Base-by-base conservation (phyloP, 441 rosid species). In the Corymbia calophylla region DNA sequence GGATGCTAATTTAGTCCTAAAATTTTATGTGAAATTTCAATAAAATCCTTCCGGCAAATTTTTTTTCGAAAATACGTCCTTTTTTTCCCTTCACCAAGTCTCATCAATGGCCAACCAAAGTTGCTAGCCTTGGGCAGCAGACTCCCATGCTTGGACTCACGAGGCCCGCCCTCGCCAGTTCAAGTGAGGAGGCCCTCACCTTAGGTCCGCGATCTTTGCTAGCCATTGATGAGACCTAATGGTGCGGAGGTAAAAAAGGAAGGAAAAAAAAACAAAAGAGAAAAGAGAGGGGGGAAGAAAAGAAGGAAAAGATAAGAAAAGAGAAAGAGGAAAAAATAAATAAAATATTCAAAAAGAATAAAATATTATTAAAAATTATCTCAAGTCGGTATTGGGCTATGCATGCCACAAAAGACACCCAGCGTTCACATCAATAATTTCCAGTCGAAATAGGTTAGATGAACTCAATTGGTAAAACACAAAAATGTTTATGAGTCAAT, bases 91-190 rank as follows among this genome's bases (percentile, higher is more conserved):
- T 12, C 62, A 9, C 25, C 2, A 13, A 13, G 12, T 29, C 62
- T 58, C 62, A 23, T 25, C 25, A 58, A 58, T 23, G 62, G 29
- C 25, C 6, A 39, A 5, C 44, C 4, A 39, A 39, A 39, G 1
- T 58, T 13, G 0, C 14, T 3, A 1, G 2, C 62, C 62, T 58
- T 0, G 0, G 3, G 14, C 29, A 23, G 23, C 6, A 29, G 29
- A 12, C 29, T 8, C 44, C 44, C 44, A 39, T 39, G 44, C 44
- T 39, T 39, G 6, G 44, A 39, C 5, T 39, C 44, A 39, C 5
- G 44, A 39, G 44, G 44, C 44, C 5, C 5, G 44, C 44, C 44
- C 44, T 39, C 44, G 5, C 44, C 44, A 4, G 44, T 39, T 39
- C 44, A 39, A 39, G 44, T 39, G 44, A 39, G 44, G 44, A 39